These are phyloP conservation scores for Pilasporangium apinafurcum DNA, from an alignment of 352 stramenopile species.

Conservation along the genomic window DNA sequence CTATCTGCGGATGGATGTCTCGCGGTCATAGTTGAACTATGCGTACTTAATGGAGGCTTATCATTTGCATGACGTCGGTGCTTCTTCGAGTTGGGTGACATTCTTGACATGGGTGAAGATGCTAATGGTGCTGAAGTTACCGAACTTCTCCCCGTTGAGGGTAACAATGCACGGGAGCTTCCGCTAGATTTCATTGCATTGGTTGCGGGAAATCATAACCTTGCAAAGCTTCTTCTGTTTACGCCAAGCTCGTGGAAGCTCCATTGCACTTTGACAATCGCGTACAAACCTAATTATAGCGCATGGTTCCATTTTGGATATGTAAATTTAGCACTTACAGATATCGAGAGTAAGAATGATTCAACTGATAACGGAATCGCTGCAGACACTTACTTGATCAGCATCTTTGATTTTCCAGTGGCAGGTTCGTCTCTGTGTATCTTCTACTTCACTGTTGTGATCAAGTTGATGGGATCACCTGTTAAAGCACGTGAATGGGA, in stretches of 20 bases:
- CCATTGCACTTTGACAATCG: too few relatives aligned
- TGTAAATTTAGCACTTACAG: too few relatives aligned
- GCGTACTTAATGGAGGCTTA: constrained; percentile 2
- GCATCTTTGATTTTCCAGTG: too few relatives aligned
- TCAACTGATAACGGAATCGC: too few relatives aligned
- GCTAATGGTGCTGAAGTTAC: constrained; percentile 13
- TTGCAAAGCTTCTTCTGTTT: neutral
- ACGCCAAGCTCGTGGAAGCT: too few relatives aligned
- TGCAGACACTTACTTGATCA: too few relatives aligned
- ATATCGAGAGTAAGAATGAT: too few relatives aligned
- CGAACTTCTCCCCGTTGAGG: constrained; percentile 1
- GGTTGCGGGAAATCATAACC: too few relatives aligned
- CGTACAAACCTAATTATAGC: too few relatives aligned
- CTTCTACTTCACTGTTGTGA: too few relatives aligned
- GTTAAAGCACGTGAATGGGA: constrained; percentile 81
- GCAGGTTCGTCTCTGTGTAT: too few relatives aligned
- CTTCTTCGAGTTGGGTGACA: constrained; percentile 17
- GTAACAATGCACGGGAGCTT: constrained; percentile 16
- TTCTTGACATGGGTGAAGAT: constrained; percentile 7
- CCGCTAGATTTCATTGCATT: constrained; percentile 16
- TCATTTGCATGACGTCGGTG: constrained; percentile 1
- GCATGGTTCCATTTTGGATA: too few relatives aligned
- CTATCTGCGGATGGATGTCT: constrained; percentile 3
- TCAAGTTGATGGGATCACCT: constrained; percentile 71
- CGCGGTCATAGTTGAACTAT: constrained; percentile 1